Conservation (phyloP, 495 filamentous ascomycete genomes). For the Trypethelium eluteriae region DNA sequence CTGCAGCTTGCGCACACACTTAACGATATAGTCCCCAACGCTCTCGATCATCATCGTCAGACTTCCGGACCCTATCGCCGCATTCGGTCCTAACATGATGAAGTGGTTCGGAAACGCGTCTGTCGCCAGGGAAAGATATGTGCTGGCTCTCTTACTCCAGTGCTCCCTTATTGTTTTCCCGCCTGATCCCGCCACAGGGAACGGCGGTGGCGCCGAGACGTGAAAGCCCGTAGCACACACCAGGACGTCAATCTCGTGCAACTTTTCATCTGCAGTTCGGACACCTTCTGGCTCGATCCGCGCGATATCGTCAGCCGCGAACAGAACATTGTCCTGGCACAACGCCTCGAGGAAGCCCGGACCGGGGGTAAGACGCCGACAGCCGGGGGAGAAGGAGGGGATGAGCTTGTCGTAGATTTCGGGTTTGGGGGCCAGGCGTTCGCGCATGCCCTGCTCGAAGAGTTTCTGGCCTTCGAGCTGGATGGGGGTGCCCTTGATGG, state of each 20-base stretch:
- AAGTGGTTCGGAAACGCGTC: constrained; percentile 33
- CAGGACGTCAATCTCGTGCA: constrained; percentile 32
- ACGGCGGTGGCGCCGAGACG: constrained; percentile 31
- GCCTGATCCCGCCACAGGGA: constrained; percentile 25
- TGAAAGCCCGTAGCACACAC: constrained; percentile 37
- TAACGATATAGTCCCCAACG: constrained; percentile 27
- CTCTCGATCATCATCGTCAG: constrained; percentile 31
- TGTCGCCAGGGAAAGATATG: constrained; percentile 32
- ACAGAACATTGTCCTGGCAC: constrained; percentile 31
- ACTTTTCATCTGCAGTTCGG: constrained; percentile 28
- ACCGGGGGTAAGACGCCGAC: constrained; percentile 34
- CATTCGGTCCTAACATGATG: constrained; percentile 34
- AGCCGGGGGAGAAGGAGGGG: constrained; percentile 32
- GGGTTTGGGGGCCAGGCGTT: constrained; percentile 26
- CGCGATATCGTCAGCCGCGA: constrained; percentile 26
- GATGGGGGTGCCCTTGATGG: constrained; percentile 27
- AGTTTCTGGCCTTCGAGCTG: constrained; percentile 26
- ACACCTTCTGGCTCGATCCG: constrained; percentile 25
- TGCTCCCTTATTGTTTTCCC: constrained; percentile 25
- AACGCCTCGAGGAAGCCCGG: constrained; percentile 35
- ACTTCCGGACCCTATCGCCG: constrained; percentile 30
- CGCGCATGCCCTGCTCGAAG: constrained; percentile 31
- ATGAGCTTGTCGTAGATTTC: constrained; percentile 30
- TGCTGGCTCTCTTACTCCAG: constrained; percentile 26
- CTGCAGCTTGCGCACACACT: constrained; percentile 22